Base-by-base conservation (phyloP, 2,329 filamentous ascomycete species). In the Metarhizium guizhouense region DNA sequence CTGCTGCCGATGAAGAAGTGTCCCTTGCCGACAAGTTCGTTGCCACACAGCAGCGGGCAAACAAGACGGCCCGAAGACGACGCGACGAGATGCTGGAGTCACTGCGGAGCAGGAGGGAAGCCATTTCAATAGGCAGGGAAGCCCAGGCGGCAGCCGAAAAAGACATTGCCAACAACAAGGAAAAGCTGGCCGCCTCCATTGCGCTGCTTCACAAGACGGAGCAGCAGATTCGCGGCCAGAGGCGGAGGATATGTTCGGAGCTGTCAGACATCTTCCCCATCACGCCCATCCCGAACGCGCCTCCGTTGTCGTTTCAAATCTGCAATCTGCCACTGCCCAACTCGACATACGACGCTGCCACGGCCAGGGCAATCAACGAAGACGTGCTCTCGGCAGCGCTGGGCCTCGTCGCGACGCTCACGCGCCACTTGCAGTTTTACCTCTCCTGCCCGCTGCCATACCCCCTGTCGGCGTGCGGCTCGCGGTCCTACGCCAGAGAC, bases 171-270 rank as follows among this genome's bases (percentile, higher is more conserved):
- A 78, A 84, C 59, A 85, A 83, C 7, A 73, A 76, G 51, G 74
- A 80, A 38, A 82, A 85, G 60, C 74, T 93, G 36, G 67, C 73
- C 0, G 72, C 80, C 1, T 84, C 82, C 13, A 76, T 76, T 40
- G 70, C 74, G 5, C 73, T 86, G 1, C 70, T 87, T 1, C 74
- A 76, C 4, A 71, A 78, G 51, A 84, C 81, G 0, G 76, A 77
- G 47, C 83, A 86, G 52, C 82, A 84, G 20, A 87, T 90, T n/a
- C 83, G 80, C 56, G 90, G 88, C n/a, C 94, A 97, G 69, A 83
- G 92, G 25, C 84, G 92, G 14, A 86, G 94, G 40, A 89, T 97
- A 55, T 92, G 90, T 68, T 86, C 94, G 61, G 91, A 96, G 60
- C 76, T 99, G 0, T 75, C 84, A 13, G 74, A 76, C 30, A 88